Conservation (phyloP, 768 basidiomycete species). For the Russula ochroleuca region DNA sequence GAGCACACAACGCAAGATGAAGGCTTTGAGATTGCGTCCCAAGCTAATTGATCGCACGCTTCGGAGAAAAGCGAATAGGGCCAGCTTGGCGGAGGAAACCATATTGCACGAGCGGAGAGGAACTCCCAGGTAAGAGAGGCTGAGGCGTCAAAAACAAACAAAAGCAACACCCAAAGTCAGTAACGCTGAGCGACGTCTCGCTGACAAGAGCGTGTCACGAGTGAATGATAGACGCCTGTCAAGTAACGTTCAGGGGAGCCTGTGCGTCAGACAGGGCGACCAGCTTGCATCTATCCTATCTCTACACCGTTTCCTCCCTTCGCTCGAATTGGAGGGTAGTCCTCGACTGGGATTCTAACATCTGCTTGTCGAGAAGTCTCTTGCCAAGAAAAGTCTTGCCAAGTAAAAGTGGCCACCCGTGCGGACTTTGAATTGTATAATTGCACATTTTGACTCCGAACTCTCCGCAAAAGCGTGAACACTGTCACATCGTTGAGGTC, state of each 20-base stretch:
- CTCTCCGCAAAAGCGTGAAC: too few relatives aligned
- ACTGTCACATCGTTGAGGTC: too few relatives aligned
- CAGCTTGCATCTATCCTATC: neutral
- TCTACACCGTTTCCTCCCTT: neutral
- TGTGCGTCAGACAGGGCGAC: too few relatives aligned
- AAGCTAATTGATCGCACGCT: neutral
- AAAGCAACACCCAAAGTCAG: neutral
- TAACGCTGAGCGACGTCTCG: neutral
- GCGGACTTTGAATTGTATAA: neutral
- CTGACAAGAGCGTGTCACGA: neutral
- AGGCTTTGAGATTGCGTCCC: neutral
- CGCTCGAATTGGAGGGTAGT: neutral
- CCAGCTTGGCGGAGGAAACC: neutral
- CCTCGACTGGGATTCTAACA: neutral
- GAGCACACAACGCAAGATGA: constrained; percentile 7
- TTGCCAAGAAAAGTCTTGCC: too few relatives aligned
- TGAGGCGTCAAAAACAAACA: neutral
- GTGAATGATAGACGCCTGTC: neutral
- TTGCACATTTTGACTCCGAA: too few relatives aligned
- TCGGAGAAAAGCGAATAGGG: neutral
- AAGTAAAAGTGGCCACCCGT: too few relatives aligned
- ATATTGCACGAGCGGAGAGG: neutral
- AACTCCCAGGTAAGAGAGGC: neutral
- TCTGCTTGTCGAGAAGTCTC: neutral
- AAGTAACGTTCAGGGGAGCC: neutral